These are phyloP conservation scores for Nyctanthes arbortristis DNA, from an alignment of 257 asterid species.

Conservation along the genomic window DNA sequence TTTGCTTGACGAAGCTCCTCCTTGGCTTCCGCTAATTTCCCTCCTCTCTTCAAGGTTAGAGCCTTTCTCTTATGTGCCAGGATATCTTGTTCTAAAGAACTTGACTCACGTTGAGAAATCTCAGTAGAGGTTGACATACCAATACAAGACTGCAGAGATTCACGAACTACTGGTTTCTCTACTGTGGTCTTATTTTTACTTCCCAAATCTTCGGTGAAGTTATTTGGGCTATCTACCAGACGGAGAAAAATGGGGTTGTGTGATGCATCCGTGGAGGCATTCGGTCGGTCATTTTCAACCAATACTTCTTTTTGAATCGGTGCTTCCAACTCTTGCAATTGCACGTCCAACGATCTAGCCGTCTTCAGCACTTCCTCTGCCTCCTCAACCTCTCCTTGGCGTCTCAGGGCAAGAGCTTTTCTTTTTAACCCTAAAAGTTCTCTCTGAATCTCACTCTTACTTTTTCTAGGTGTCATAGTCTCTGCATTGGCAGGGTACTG, in stretches of 20 bases:
- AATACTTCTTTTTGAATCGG: slow-evolving; percentile 33
- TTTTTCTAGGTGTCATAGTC: slow-evolving; percentile 41
- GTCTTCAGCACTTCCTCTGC: slow-evolving; percentile 79
- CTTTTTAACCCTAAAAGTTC: slow-evolving; percentile 77
- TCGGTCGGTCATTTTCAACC: slow-evolving; percentile 28
- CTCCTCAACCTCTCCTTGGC: slow-evolving; percentile 72
- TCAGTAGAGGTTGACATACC: slow-evolving; percentile 25
- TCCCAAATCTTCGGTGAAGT: slow-evolving; percentile 25
- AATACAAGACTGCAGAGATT: slow-evolving; percentile 34
- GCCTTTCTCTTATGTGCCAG: slow-evolving; percentile 82
- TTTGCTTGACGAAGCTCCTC: slow-evolving; percentile 90
- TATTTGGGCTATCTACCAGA: slow-evolving; percentile 29
- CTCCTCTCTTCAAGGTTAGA: slow-evolving; percentile 78
- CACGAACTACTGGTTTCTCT: slow-evolving; percentile 34
- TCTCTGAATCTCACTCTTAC: slow-evolving; percentile 80
- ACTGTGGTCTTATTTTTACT: slow-evolving; percentile 25
- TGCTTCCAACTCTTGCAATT: slow-evolving; percentile 61
- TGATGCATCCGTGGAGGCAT: slow-evolving; percentile 17
- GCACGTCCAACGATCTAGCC: slow-evolving; percentile 61
- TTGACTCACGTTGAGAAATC: slow-evolving; percentile 35
- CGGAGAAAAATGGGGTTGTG: slow-evolving; percentile 24
- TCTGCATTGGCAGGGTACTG: slow-evolving; percentile 27
- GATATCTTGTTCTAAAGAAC: slow-evolving; percentile 58
- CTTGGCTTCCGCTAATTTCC: slow-evolving; percentile 84
- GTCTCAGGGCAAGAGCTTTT: slow-evolving; percentile 78